These are phyloP conservation scores for Flueggea neowawraea DNA, from an alignment of 441 rosid species.

Conservation along the genomic window DNA sequence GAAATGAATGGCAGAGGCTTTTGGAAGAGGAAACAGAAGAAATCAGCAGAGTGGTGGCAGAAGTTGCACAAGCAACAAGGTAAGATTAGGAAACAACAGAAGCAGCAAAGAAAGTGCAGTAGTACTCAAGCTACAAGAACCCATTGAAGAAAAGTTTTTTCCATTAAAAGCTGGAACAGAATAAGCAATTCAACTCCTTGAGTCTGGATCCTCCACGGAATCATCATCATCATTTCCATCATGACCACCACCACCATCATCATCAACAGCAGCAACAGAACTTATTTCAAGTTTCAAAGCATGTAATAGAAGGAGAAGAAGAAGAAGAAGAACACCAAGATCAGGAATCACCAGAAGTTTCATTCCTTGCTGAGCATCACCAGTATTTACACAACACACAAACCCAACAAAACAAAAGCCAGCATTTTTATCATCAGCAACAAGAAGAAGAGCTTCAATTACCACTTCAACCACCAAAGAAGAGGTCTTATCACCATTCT, in stretches of 20 bases:
- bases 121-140: conserved; percentile 22
- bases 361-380: conserved; percentile 9
- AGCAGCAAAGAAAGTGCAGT: conserved; percentile 18
- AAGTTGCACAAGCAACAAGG: conserved; percentile 14
- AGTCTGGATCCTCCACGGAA: conserved; percentile 63
- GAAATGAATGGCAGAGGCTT: conserved; percentile 47
- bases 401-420: conserved; percentile 10
- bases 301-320: conserved; percentile 21
- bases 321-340: conserved; percentile 14
- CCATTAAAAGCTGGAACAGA: conserved; percentile 55
- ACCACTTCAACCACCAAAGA: conserved; percentile 27
- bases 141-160: conserved; percentile 11
- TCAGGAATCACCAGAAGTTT: conserved; percentile 12
- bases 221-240: conserved; percentile 20
- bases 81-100: conserved; percentile 6
- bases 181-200: conserved; percentile 22
- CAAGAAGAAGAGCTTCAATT: conserved; percentile 8
- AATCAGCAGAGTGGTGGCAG: conserved; percentile 42
- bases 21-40: conserved; percentile 39
- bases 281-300: conserved; percentile 16
- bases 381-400: conserved; percentile 16
- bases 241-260: conserved; percentile 24
- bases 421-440: too few species aligned
- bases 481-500: conserved; percentile 11
- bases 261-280: conserved; percentile 16